phyloP scores from a whole-genome alignment of 106 monocot species.

The Allium fistulosum region DNA sequence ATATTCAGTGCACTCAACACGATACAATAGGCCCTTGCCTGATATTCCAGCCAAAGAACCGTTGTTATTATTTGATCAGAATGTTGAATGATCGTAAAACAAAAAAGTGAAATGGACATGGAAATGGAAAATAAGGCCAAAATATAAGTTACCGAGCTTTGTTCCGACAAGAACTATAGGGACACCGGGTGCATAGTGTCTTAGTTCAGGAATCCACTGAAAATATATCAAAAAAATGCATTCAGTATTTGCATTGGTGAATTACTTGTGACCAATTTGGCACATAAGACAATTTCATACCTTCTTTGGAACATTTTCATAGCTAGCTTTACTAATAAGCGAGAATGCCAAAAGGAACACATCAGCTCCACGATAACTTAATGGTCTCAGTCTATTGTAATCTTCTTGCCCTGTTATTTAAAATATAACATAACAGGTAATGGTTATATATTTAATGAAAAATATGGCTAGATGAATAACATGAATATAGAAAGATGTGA shows the following conservation, averaged over 20 bases:
- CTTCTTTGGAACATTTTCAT: constrained; percentile 71
- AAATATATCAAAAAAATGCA: not conserved
- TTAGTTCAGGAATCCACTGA: constrained; percentile 76
- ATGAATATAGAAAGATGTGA: too few species aligned
- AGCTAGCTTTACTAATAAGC: constrained; percentile 72
- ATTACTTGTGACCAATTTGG: not conserved
- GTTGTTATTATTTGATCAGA: too few species aligned
- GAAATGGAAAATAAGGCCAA: not conserved
- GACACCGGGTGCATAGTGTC: constrained; percentile 66
- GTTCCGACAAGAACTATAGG: constrained; percentile 75
- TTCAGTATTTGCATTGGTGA: not conserved
- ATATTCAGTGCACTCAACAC: too few species aligned
- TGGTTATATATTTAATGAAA: too few species aligned
- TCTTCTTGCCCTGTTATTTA: constrained; percentile 61
- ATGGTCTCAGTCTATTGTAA: constrained; percentile 64
- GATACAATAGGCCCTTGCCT: too few species aligned
- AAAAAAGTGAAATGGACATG: not conserved
- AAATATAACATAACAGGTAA: not conserved
- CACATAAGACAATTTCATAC: constrained; percentile 8
- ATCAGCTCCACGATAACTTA: constrained; percentile 77
- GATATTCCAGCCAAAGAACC: too few species aligned
- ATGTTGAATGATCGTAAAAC: not conserved
- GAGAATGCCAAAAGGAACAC: constrained; percentile 66
- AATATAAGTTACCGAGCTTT: constrained; percentile 41
- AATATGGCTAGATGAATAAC: too few species aligned